Percentiles rank a stretch among this genome's conserved stretches.
Evolutionary conservation across 352 stramenopile genomes (phyloP).

Genomic region (Globisporangium lucens): DNA sequence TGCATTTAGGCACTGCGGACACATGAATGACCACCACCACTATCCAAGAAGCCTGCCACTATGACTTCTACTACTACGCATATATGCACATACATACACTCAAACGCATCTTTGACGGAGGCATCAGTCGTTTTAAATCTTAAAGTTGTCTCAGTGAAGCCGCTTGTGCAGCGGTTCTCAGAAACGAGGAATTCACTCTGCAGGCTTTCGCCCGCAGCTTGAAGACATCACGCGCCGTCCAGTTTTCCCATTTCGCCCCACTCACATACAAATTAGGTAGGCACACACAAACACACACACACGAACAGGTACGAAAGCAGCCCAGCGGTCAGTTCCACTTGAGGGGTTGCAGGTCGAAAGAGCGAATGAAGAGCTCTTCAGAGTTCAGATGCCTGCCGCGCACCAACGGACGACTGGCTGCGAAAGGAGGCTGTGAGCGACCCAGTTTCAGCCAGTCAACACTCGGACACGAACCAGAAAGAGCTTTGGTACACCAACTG

Average conservation of each 20-base stretch:
- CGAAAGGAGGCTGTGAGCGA: background rate
- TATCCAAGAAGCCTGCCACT: no score
- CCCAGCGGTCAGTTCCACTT: background rate
- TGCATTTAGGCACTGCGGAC: no score
- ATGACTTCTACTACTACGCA: no score
- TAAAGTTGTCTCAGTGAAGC: constrained; percentile 85
- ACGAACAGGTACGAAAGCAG: background rate
- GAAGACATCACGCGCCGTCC: constrained; percentile 76
- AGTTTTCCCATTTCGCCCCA: background rate
- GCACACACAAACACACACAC: constrained; percentile 1
- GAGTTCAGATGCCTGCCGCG: background rate
- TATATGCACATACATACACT: background rate
- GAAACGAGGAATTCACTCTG: constrained; percentile 92
- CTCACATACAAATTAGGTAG: constrained; percentile 1
- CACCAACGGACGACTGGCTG: background rate
- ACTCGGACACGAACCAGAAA: no score
- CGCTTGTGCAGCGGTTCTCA: constrained; percentile 86
- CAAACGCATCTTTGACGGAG: constrained; percentile 19
- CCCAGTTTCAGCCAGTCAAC: no score
- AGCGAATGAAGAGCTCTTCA: background rate
- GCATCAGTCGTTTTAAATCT: constrained; percentile 80
- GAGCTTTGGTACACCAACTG: no score
- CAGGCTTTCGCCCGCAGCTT: constrained; percentile 35
- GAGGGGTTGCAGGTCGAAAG: background rate
- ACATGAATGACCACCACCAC: no score